phyloP scores from a whole-genome alignment of 345 rosid species.

The Heritiera littoralis region DNA sequence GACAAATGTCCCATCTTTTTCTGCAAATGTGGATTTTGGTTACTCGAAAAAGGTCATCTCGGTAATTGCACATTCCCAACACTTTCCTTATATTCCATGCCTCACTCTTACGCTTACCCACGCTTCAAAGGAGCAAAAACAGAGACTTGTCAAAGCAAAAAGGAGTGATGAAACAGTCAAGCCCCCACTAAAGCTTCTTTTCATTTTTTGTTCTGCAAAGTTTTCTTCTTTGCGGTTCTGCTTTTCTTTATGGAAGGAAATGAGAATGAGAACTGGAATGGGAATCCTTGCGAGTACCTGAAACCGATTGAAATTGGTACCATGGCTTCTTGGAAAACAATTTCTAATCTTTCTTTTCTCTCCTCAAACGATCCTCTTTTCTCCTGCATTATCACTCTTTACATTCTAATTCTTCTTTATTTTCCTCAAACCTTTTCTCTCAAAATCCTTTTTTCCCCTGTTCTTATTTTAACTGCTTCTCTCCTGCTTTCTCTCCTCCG shows the following conservation, averaged over 20 bases:
- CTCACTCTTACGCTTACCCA: slow-evolving; percentile 29
- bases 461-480: slow-evolving; percentile 46
- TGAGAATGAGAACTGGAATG: slow-evolving; percentile 20
- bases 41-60: slow-evolving; percentile 29
- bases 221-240: neutral
- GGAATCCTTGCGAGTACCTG: slow-evolving; percentile 10
- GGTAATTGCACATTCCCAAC: slow-evolving; percentile 25
- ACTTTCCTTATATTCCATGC: slow-evolving; percentile 33
- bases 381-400: slow-evolving; percentile 57
- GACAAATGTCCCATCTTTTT: slow-evolving; percentile 20
- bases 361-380: slow-evolving; percentile 48
- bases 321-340: slow-evolving; percentile 7
- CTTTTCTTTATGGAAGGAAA: slow-evolving; percentile 30
- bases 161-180: slow-evolving; percentile 13
- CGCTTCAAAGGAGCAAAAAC: slow-evolving; percentile 22
- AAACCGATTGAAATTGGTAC: neutral
- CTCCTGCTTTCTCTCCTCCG: slow-evolving; percentile 54
- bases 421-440: slow-evolving; percentile 41
- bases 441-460: slow-evolving; percentile 47
- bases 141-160: neutral
- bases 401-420: slow-evolving; percentile 49
- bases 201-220: neutral
- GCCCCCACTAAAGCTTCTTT: neutral
- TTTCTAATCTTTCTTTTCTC: slow-evolving; percentile 5
- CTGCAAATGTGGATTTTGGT: neutral